Conservation (phyloP, 2,329 filamentous ascomycete genomes). For the Coniochaeta ligniaria region DNA sequence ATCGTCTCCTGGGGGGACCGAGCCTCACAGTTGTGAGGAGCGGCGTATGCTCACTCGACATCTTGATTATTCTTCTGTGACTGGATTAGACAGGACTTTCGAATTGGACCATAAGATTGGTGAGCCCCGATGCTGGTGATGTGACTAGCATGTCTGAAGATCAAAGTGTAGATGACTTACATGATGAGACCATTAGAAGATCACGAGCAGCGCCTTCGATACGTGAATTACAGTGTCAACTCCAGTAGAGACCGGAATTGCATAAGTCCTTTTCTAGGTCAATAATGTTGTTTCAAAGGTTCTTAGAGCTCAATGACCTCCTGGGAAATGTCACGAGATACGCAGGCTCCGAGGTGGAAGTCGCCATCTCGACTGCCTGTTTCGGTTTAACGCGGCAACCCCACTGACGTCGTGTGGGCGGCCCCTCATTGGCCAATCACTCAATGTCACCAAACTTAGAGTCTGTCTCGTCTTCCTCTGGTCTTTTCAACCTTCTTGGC, state of each 20-base stretch:
- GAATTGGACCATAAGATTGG: no score
- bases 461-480: no score
- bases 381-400: neutral
- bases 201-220: neutral
- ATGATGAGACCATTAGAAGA: neutral
- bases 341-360: neutral
- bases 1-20: neutral
- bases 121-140: neutral
- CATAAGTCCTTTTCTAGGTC: neutral
- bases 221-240: neutral
- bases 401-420: neutral
- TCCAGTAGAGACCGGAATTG: neutral
- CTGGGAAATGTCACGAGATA: neutral
- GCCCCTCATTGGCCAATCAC: neutral
- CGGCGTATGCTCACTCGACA: slow-evolving; percentile 2
- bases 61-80: neutral
- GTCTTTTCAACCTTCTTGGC: no score
- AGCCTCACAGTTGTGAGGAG: slow-evolving; percentile 1
- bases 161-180: neutral
- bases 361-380: neutral
- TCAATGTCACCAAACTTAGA: neutral
- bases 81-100: neutral
- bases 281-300: neutral
- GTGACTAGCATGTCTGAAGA: neutral
- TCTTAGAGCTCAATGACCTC: neutral